Conservation (phyloP, 371 early-diverging fungal genomes). For the Rhizoclosmatium hyalinum region DNA sequence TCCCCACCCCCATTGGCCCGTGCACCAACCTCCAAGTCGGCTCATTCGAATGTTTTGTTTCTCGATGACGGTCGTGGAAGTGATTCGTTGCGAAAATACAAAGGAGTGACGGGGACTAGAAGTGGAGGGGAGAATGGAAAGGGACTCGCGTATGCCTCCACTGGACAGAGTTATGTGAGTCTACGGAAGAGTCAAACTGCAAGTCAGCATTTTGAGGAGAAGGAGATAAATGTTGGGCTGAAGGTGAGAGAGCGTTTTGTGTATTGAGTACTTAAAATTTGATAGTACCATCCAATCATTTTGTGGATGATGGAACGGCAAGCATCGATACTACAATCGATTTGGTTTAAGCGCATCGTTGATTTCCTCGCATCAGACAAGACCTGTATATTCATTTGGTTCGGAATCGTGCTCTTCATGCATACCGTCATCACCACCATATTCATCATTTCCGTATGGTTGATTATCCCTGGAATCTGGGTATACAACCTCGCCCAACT, state of each 20-base stretch:
- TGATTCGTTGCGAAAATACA: no score
- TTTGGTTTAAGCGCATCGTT: neutral
- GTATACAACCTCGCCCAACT: conserved; percentile 27
- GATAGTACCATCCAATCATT: neutral
- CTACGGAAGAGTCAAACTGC: neutral
- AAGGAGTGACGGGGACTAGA: no score
- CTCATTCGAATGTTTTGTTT: no score
- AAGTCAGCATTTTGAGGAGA: neutral
- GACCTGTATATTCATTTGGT: neutral
- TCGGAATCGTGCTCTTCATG: neutral
- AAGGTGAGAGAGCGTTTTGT: neutral
- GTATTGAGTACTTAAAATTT: no score
- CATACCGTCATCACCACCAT: conserved; percentile 3
- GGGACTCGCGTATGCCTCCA: no score
- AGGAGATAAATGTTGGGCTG: neutral
- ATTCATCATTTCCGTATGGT: conserved; percentile 10
- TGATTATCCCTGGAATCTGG: conserved; percentile 21
- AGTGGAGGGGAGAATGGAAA: no score
- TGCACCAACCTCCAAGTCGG: no score
- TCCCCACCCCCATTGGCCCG: no score
- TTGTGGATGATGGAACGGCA: neutral
- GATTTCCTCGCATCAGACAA: neutral
- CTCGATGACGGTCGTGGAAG: no score
- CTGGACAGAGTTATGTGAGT: neutral
- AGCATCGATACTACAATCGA: neutral